Conservation (phyloP, 805 yeast genomes). For the Kuraishia ogatae region DNA sequence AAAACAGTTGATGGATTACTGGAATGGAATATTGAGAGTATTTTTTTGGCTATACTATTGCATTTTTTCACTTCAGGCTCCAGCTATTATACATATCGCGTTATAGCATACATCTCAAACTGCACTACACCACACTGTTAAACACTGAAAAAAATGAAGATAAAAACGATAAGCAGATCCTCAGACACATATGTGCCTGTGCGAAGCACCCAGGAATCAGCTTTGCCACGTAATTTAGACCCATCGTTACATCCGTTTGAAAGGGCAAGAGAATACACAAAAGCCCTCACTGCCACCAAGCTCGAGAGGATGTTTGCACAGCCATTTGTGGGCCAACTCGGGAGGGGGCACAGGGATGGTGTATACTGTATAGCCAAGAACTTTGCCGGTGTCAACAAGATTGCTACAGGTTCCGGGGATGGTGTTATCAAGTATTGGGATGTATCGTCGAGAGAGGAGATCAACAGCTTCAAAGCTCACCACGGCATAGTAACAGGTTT, state of each 20-base stretch:
- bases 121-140: too few relatives aligned
- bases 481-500: conserved; percentile 85
- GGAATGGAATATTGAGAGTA: too few relatives aligned
- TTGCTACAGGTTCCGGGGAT: conserved; percentile 93
- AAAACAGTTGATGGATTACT: too few relatives aligned
- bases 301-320: conserved; percentile 95
- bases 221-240: conserved; percentile 80
- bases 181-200: conserved; percentile 91
- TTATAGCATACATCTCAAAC: too few relatives aligned
- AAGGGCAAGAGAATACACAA: conserved; percentile 91
- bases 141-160: conserved; percentile 71
- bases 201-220: conserved; percentile 78
- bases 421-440: conserved; percentile 95
- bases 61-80: too few relatives aligned
- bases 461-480: conserved; percentile 78
- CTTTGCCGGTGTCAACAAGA: conserved; percentile 53
- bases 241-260: conserved; percentile 97
- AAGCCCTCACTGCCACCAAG: conserved; percentile 92
- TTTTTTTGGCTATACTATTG: too few relatives aligned
- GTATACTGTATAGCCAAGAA: conserved; percentile 83
- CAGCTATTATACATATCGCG: too few relatives aligned
- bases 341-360: conserved; percentile 93
- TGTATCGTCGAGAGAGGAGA: conserved; percentile 67
- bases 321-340: conserved; percentile 92
- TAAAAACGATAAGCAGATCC: conserved; percentile 83